phyloP scores from a whole-genome alignment of 140 eudicot genomes.

The Stevia rebaudiana region DNA sequence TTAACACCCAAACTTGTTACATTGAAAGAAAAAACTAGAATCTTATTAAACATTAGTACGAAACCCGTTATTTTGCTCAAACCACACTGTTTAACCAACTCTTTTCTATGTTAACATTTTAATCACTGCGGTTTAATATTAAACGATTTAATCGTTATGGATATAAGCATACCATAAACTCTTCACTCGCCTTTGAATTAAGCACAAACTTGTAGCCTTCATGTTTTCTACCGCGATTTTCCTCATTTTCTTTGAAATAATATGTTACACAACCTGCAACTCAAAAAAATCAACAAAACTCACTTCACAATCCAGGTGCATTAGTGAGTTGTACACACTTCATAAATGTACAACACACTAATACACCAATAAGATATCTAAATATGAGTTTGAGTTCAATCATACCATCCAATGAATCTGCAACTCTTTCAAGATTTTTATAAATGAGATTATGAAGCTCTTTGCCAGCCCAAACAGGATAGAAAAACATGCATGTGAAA shows the following conservation, averaged over 20 bases:
- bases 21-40: no score
- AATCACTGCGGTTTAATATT: neutral
- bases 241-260: conserved; percentile 41
- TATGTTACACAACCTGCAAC: conserved; percentile 55
- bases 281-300: conserved; percentile 15
- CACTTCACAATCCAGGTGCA: neutral
- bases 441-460: conserved; percentile 61
- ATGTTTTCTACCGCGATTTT: conserved; percentile 20
- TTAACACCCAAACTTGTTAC: no score
- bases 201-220: conserved; percentile 75
- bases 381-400: conserved; percentile 11
- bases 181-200: conserved; percentile 73
- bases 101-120: neutral
- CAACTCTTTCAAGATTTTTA: conserved; percentile 66
- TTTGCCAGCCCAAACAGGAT: conserved; percentile 91
- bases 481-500: conserved; percentile 54
- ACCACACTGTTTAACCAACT: no score
- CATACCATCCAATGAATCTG: conserved; percentile 79
- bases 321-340: neutral
- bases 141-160: neutral
- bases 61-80: no score
- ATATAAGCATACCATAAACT: conserved; percentile 45
- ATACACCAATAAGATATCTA: neutral
- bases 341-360: conserved; percentile 9
- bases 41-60: no score